Base-by-base conservation (phyloP, 202 grass and related monocot genomes). In the Tripidium arundinaceum region DNA sequence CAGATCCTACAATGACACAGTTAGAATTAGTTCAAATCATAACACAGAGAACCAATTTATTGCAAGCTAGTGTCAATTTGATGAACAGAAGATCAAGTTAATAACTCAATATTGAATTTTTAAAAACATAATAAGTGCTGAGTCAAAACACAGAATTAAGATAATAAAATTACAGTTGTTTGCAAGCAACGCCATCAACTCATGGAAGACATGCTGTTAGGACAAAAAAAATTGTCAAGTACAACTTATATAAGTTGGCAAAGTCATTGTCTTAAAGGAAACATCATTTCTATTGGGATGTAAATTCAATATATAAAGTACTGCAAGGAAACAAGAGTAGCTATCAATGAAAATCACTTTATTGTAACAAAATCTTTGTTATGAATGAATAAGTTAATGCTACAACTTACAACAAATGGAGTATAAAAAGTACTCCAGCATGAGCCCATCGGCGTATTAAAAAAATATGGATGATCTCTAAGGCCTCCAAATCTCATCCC, bases 401-500 rank as follows among this genome's bases (percentile, higher is more conserved):
- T 72, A 79, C 83, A 89, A 52, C 78, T 62, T 83, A 86, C 83
- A 86, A 74, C 59, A 86, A 68, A 18, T 86, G 66, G 68, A 86
- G 87, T 75, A 62, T 68, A 78, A 80, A 80, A 83, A 74, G 41
- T 38, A 62, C 72, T 78, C 87, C 60, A 79, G 39, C 46, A 41
- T 47, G 47, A 34, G 19, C 76, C 28, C 38, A 81, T 46, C 31
- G 7, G 24, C 77, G 69, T 87, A 72, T 43, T 37, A 11, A 89
- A 64, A 52, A 70, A 81, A 63, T 65, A 52, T 60, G 46, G 33
- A 45, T 52, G 83, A 64, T 57, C 8, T 59, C 90, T 75, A 92
- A 25, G 47, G 57, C 54, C 62, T 82, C 95, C 88, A 90, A 82
- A 98, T 93, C 64, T 90, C 80, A 58, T 71, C 85, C 92, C 95